Conservation (phyloP, 768 basidiomycete genomes). For the Austroboletus eburneus region DNA sequence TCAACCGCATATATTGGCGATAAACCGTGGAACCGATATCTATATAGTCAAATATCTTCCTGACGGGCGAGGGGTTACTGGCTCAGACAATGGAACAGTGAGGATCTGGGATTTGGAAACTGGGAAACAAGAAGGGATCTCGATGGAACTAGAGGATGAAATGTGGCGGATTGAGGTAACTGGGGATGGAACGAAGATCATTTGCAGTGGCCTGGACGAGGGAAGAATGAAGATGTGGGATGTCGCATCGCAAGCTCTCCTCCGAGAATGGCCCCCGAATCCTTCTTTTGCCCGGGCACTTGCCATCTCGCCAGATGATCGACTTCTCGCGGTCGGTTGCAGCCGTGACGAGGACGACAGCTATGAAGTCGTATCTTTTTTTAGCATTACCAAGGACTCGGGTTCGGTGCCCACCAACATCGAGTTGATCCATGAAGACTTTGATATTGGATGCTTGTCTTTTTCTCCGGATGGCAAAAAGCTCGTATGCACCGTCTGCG, state of each 20-base stretch:
- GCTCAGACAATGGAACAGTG: neutral
- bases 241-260: neutral
- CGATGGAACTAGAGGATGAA: neutral
- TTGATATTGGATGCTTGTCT: neutral
- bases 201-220: neutral
- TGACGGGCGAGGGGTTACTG: neutral
- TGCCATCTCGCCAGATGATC: conserved; percentile 3
- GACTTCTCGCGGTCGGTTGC: neutral
- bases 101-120: neutral
- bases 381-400: neutral
- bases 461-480: neutral
- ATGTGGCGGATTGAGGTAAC: neutral
- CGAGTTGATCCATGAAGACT: no score
- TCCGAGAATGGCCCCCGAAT: neutral
- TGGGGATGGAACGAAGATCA: neutral
- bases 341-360: neutral
- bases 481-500: neutral
- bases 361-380: neutral
- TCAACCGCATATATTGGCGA: no score
- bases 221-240: neutral
- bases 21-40: no score
- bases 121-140: neutral
- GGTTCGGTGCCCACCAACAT: neutral
- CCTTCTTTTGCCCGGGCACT: accelerated
- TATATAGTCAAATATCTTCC: neutral